phyloP scores from a whole-genome alignment of 495 filamentous ascomycete species.

The Cladorrhinum samala region DNA sequence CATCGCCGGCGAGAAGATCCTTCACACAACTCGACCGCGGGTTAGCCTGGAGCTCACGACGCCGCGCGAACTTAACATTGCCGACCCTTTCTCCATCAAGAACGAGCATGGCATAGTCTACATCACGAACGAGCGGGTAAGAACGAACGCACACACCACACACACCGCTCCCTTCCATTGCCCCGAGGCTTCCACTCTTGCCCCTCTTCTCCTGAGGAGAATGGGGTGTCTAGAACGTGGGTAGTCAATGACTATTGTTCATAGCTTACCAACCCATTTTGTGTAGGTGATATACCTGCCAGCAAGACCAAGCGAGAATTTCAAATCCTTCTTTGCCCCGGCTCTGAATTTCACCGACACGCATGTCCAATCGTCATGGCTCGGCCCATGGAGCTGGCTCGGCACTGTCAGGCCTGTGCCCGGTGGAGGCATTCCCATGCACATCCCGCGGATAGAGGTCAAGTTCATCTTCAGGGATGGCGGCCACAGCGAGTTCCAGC shows the following conservation, averaged over 20 bases:
- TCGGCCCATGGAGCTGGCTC: conserved; percentile 93
- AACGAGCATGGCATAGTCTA: conserved; percentile 52
- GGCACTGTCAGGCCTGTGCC: conserved; percentile 71
- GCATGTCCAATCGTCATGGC: conserved; percentile 87
- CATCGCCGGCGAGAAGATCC: conserved; percentile 42
- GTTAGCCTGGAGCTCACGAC: conserved; percentile 41
- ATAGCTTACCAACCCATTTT: conserved; percentile 2
- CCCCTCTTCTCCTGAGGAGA: not conserved
- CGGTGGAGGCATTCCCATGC: conserved; percentile 78
- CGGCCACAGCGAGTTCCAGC: conserved; percentile 86
- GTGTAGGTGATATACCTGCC: conserved; percentile 84
- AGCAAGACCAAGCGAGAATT: conserved; percentile 53
- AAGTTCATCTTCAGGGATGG: conserved; percentile 91
- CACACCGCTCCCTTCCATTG: not conserved
- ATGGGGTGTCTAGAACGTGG: not conserved
- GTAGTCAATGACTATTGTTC: conserved; percentile 12
- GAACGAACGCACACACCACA: conserved; percentile 14
- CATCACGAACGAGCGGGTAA: conserved; percentile 87
- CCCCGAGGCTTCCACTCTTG: not conserved
- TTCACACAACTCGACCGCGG: conserved; percentile 38
- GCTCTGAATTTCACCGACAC: conserved; percentile 80
- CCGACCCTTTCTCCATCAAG: conserved; percentile 41
- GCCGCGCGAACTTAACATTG: conserved; percentile 36
- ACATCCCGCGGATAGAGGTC: conserved; percentile 63
- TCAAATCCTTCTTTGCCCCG: conserved; percentile 86